Evolutionary conservation across 768 basidiomycete species (phyloP).

Genomic region (Boletus vermiculosoides): DNA sequence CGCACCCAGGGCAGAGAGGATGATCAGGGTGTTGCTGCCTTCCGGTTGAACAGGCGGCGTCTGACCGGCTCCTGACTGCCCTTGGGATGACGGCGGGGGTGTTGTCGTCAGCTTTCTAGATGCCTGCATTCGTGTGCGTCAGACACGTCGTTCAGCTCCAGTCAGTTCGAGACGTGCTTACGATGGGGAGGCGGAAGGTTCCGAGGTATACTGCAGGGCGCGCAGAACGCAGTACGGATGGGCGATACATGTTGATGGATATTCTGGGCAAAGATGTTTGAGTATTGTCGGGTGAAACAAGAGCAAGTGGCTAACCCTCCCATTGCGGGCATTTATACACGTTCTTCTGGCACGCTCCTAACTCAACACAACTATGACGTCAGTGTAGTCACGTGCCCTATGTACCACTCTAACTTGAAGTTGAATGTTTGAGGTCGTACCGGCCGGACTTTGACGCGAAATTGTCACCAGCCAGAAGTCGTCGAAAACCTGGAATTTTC

Average conservation of each 20-base stretch:
- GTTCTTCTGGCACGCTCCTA: neutral
- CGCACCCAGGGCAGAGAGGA: constrained; percentile 33
- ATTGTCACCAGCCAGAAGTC: no score
- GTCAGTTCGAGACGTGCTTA: neutral
- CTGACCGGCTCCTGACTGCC: neutral
- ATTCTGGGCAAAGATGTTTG: neutral
- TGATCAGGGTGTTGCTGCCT: constrained; percentile 28
- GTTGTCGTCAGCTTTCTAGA: constrained; percentile 15
- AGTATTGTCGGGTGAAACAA: neutral
- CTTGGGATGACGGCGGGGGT: constrained; percentile 14
- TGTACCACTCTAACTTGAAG: no score
- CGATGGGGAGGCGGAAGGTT: constrained; percentile 3
- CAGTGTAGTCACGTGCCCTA: neutral
- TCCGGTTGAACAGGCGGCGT: constrained; percentile 4
- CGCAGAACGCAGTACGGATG: constrained; percentile 4
- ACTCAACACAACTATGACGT: constrained; percentile 1
- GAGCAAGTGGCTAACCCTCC: neutral
- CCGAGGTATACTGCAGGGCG: constrained; percentile 16
- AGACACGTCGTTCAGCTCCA: neutral
- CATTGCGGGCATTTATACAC: neutral
- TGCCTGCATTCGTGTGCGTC: constrained; percentile 1
- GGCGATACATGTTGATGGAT: constrained; percentile 15
- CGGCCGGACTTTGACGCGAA: no score
- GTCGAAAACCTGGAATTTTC: no score
- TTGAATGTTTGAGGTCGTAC: no score